Evolutionary conservation across 2,329 filamentous ascomycete species (phyloP).

Genomic region (Alternaria dauci): DNA sequence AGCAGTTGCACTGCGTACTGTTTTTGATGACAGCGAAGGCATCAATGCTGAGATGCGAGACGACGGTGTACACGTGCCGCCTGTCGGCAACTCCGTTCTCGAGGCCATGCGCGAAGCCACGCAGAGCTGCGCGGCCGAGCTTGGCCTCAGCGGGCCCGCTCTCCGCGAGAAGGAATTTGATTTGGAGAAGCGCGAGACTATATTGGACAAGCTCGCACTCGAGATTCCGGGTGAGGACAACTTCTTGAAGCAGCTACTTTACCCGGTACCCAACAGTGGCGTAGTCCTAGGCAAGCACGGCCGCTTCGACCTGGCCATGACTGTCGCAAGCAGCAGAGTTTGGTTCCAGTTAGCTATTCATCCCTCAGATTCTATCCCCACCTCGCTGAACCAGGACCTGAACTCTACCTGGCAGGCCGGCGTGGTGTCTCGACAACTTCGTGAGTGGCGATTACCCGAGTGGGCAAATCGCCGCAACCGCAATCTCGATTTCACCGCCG

Average conservation of each 20-base stretch:
- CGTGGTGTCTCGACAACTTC: slow-evolving; percentile 88
- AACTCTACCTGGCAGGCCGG: slow-evolving; percentile 93
- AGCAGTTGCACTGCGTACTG: slow-evolving; percentile 84
- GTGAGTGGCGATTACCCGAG: slow-evolving; percentile 91
- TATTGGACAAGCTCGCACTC: slow-evolving; percentile 86
- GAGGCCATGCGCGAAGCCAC: slow-evolving; percentile 89
- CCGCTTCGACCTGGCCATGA: slow-evolving; percentile 77
- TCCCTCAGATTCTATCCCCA: slow-evolving; percentile 85
- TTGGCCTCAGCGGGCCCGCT: slow-evolving; percentile 74
- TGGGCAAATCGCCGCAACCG: slow-evolving; percentile 96
- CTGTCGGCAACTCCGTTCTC: slow-evolving; percentile 81
- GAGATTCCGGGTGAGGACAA: slow-evolving; percentile 83
- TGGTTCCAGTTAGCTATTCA: slow-evolving; percentile 96
- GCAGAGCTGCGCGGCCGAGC: slow-evolving; percentile 76
- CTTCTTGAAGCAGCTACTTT: slow-evolving; percentile 82
- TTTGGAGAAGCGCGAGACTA: slow-evolving; percentile 80
- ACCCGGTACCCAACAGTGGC: slow-evolving; percentile 79
- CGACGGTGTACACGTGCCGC: slow-evolving; percentile 80
- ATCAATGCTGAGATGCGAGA: slow-evolving; percentile 98
- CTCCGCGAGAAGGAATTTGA: slow-evolving; percentile 78
- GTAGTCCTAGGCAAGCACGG: slow-evolving; percentile 80
- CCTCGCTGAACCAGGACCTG: slow-evolving; percentile 74
- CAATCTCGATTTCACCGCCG: slow-evolving; percentile 91
- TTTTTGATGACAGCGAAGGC: slow-evolving; percentile 91
- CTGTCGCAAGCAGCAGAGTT: slow-evolving; percentile 83